Conservation (phyloP, 257 asterid species). For the Plantago ovata region DNA sequence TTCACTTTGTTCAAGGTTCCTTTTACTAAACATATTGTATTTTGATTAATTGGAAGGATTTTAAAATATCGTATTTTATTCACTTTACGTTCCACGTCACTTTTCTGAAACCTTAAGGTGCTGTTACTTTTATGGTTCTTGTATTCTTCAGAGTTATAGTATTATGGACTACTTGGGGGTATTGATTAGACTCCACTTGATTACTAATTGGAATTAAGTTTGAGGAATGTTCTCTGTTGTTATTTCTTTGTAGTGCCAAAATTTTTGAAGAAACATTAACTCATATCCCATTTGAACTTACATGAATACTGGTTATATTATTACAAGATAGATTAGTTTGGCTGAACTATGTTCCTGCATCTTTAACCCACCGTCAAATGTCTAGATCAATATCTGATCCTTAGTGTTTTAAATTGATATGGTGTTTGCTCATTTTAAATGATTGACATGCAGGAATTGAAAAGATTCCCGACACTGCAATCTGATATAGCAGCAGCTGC, state of each 20-base stretch:
- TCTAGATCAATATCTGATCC: constrained; percentile 1
- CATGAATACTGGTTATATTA: not conserved
- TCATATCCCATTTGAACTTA: not conserved
- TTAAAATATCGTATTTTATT: not conserved
- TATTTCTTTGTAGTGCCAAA: not conserved
- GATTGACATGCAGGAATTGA: constrained; percentile 61
- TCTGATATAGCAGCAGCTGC: constrained; percentile 92
- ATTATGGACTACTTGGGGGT: not conserved
- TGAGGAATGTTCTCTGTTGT: not conserved
- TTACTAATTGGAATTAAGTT: not conserved
- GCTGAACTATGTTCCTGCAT: not conserved
- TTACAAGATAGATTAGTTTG: not conserved
- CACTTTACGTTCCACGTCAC: not conserved
- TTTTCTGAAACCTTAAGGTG: not conserved
- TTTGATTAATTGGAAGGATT: no score
- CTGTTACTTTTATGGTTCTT: not conserved
- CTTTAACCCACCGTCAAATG: not conserved
- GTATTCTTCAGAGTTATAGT: not conserved
- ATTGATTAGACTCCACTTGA: not conserved
- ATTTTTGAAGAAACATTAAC: not conserved
- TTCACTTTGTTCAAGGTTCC: no score
- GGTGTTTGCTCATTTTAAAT: constrained; percentile 1
- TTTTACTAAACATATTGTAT: no score
- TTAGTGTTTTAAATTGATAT: not conserved
- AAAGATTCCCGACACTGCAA: constrained; percentile 88